Conservation (phyloP, 2,329 filamentous ascomycete genomes). For the Aureobasidium sp. region DNA sequence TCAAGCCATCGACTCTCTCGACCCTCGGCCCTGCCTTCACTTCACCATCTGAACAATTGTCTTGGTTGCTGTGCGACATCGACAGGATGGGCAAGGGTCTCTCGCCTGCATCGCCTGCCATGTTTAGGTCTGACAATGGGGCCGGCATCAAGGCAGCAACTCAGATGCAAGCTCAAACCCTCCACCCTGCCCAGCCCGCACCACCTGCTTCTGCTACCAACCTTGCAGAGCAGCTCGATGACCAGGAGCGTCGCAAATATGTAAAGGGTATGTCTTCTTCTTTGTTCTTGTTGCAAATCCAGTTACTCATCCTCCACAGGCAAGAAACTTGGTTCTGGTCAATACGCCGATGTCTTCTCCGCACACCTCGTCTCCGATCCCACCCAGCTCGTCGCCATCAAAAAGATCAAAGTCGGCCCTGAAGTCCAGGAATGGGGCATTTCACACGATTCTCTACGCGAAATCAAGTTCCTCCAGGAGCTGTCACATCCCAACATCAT, state of each 20-base stretch:
- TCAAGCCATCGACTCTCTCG: not conserved
- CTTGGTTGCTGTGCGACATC: not conserved
- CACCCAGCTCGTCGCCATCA: conserved; percentile 74
- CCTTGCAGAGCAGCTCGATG: conserved; percentile 43
- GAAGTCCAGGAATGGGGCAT: conserved; percentile 80
- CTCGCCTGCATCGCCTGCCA: conserved; percentile 11
- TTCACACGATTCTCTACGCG: conserved; percentile 87
- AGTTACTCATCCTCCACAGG: conserved; percentile 42
- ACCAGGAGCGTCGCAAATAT: conserved; percentile 67
- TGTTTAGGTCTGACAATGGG: not conserved
- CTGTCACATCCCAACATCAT: conserved; percentile 95
- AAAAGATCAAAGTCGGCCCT: conserved; percentile 82
- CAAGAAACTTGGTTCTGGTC: conserved; percentile 90
- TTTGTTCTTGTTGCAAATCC: not conserved
- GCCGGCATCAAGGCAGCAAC: conserved; percentile 6
- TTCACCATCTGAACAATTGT: too few relatives aligned
- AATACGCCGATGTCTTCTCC: conserved; percentile 91
- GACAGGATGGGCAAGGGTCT: conserved; percentile 2
- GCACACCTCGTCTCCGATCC: conserved; percentile 71
- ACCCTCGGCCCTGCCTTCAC: not conserved
- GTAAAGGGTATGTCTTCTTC: conserved; percentile 58
- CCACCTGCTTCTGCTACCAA: conserved; percentile 23
- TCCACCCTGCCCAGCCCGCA: not conserved
- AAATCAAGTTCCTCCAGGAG: conserved; percentile 93
- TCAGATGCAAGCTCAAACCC: not conserved